A percentile compares a stretch with the other conserved stretches of the same genome.
These are phyloP conservation scores for Dothideomycetidae sp. DNA, from an alignment of 2,329 filamentous ascomycete genomes.

Conservation along the genomic window DNA sequence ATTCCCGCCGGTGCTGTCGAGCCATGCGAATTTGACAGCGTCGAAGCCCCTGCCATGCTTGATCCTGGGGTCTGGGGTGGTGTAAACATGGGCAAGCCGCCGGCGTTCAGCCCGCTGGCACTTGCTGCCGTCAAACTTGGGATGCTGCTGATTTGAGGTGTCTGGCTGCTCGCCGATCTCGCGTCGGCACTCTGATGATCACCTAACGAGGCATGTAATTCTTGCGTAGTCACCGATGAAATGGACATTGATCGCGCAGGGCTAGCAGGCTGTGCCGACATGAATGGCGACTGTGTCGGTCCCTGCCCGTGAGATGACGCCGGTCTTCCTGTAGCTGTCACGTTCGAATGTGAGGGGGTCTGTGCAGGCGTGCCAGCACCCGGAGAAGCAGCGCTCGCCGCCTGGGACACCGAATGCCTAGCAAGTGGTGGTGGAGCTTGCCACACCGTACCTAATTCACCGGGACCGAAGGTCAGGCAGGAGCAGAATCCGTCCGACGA, in stretches of 20 bases:
- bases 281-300: conserved; percentile 11
- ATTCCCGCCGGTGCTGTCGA: conserved; percentile 1
- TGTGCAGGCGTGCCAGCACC: conserved; percentile 20
- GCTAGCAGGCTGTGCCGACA: conserved; percentile 10
- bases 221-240: conserved; percentile 10
- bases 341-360: conserved; percentile 9
- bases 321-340: conserved; percentile 9
- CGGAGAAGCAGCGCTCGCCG: conserved; percentile 21
- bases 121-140: conserved; percentile 63
- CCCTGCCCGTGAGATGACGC: conserved; percentile 11
- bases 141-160: conserved; percentile 62
- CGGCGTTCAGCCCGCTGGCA: conserved; percentile 35
- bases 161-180: conserved; percentile 56
- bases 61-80: conserved; percentile 71
- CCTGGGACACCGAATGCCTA: conserved; percentile 23
- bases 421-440: conserved; percentile 42
- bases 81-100: conserved; percentile 60
- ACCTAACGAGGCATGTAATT: conserved; percentile 7
- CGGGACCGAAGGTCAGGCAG: conserved; percentile 65
- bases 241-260: conserved; percentile 12
- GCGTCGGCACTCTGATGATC: conserved; percentile 20
- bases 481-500: conserved; percentile 98
- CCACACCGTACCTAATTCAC: conserved; percentile 74
- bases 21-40: conserved; percentile 16
- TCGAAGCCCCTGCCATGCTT: conserved; percentile 21